These are phyloP conservation scores for Colletotrichum sojae DNA, from an alignment of 2,329 filamentous ascomycete species.

Conservation along the genomic window DNA sequence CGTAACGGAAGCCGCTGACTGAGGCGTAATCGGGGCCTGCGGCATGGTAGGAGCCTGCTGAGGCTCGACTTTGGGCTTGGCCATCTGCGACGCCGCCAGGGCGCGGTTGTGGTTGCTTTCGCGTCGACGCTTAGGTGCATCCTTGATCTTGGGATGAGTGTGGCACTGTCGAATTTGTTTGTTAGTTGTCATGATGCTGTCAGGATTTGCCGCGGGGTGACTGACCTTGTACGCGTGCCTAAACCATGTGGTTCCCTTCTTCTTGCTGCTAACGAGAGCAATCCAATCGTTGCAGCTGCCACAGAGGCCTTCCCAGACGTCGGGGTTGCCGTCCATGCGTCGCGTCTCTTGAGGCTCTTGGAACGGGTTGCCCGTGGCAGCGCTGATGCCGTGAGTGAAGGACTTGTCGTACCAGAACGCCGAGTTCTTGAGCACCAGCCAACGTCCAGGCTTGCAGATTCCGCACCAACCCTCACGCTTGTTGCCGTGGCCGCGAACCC, in stretches of 20 bases:
- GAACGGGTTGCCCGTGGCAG: conserved; percentile 83
- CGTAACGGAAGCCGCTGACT: conserved; percentile 52
- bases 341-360: conserved; percentile 82
- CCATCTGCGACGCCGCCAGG: conserved; percentile 57
- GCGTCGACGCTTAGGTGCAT: conserved; percentile 76
- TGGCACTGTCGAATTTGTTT: conserved; percentile 68
- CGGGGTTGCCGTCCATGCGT: conserved; percentile 84
- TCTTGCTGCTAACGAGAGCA: conserved; percentile 85
- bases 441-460: conserved; percentile 87
- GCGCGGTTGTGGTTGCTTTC: conserved; percentile 69
- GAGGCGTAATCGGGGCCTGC: conserved; percentile 57
- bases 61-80: conserved; percentile 64
- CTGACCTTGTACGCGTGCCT: conserved; percentile 88
- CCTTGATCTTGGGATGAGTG: conserved; percentile 79
- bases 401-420: conserved; percentile 96
- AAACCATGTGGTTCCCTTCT: conserved; percentile 95
- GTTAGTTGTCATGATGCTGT: conserved; percentile 40
- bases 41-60: conserved; percentile 47
- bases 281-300: conserved; percentile 87
- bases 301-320: conserved; percentile 86
- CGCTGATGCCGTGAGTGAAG: conserved; percentile 89
- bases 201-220: conserved; percentile 26
- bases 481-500: conserved; percentile 88
- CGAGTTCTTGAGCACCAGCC: conserved; percentile 91
- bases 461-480: conserved; percentile 93